Percentiles rank a stretch among this genome's conserved stretches.
These are phyloP conservation scores for Aspergillus sergii DNA, from an alignment of 2,329 filamentous ascomycete genomes.

Conservation along the genomic window DNA sequence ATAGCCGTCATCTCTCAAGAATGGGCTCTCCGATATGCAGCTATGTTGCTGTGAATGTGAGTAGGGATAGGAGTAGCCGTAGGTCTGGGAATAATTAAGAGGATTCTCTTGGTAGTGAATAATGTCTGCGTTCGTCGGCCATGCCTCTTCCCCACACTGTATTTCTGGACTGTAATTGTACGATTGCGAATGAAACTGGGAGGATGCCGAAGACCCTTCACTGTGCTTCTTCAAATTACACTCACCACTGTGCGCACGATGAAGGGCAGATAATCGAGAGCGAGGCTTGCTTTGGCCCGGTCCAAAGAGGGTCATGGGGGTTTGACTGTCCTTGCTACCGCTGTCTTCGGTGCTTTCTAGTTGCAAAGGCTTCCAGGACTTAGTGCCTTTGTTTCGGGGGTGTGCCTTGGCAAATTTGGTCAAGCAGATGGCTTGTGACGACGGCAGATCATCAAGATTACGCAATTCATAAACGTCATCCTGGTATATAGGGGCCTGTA, in stretches of 20 bases:
- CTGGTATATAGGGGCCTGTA: neutral
- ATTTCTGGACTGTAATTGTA: neutral
- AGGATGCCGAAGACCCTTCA: neutral
- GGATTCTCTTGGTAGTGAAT: constrained; percentile 19
- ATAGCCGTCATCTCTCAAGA: constrained; percentile 2
- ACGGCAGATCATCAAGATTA: constrained; percentile 24
- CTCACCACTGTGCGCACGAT: constrained; percentile 5
- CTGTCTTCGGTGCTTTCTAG: constrained; percentile 10
- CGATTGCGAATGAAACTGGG: constrained; percentile 6
- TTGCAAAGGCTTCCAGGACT: constrained; percentile 20
- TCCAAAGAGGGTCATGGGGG: constrained; percentile 4
- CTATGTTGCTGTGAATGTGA: constrained; percentile 4
- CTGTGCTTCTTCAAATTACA: constrained; percentile 2
- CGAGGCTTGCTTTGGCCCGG: constrained; percentile 9
- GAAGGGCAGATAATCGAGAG: constrained; percentile 12
- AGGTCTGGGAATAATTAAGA: constrained; percentile 17
- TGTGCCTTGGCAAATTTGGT: constrained; percentile 21
- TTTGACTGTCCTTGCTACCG: constrained; percentile 1
- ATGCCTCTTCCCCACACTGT: constrained; percentile 5
- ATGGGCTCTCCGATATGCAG: constrained; percentile 10
- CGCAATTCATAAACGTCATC: constrained; percentile 19
- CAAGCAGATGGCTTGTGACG: constrained; percentile 28
- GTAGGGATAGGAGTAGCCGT: constrained; percentile 5
- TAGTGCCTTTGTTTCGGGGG: constrained; percentile 24
- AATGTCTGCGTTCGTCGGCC: constrained; percentile 10